Conservation (phyloP, 2,329 filamentous ascomycete species). For the Helotiales sp. region DNA sequence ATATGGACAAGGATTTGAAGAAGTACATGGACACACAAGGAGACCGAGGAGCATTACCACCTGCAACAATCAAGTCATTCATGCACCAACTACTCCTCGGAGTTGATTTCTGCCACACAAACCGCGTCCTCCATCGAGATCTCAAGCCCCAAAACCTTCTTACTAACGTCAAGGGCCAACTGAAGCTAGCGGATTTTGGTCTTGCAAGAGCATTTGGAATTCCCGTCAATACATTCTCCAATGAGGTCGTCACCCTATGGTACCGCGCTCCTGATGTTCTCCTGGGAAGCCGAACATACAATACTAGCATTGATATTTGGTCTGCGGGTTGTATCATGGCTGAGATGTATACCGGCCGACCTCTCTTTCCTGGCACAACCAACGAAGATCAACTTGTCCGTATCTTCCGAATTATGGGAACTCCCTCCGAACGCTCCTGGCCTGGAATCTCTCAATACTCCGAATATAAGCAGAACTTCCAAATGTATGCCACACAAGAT, state of each 20-base stretch:
- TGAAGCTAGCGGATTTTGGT: conserved; percentile 95
- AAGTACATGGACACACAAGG: conserved; percentile 97
- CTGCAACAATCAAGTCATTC: conserved; percentile 94
- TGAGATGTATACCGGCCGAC: conserved; percentile 97
- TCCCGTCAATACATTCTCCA: conserved; percentile 96
- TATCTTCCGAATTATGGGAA: conserved; percentile 99
- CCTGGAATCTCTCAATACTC: conserved; percentile 92
- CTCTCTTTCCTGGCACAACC: conserved; percentile 94
- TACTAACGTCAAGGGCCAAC: conserved; percentile 86
- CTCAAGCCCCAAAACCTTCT: conserved; percentile 96
- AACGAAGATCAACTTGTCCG: conserved; percentile 97
- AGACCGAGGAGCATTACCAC: conserved; percentile 87
- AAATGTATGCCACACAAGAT: conserved; percentile 92
- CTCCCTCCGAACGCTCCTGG: conserved; percentile 93
- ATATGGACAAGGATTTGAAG: conserved; percentile 98
- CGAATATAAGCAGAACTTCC: conserved; percentile 97
- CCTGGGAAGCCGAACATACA: conserved; percentile 92
- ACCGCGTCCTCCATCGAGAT: conserved; percentile 92
- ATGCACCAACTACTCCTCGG: conserved; percentile 97
- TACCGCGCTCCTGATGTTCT: conserved; percentile 96
- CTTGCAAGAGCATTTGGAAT: conserved; percentile 94
- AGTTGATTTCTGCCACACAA: conserved; percentile 98
- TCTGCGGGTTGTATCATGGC: conserved; percentile 99
- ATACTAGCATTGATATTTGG: conserved; percentile 99
- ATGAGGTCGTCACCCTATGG: conserved; percentile 97